Evolutionary conservation across 2,329 filamentous ascomycete species (phyloP), one percentile per base, ranked within the genome.

Genomic region (Karstenula rhodostoma): DNA sequence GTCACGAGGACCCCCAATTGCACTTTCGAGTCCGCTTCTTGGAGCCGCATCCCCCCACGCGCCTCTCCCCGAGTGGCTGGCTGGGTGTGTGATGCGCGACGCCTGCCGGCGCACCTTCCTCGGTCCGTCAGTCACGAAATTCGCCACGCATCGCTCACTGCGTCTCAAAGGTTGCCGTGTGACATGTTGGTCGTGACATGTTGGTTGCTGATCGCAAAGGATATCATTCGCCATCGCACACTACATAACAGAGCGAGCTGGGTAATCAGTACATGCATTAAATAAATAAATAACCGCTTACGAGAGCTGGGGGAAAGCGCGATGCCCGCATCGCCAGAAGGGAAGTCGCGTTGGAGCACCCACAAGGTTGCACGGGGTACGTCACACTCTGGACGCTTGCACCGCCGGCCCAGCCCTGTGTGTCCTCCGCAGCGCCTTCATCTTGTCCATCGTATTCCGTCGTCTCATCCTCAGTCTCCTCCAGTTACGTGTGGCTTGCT

Each of bases 381-480:
- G 37, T 44, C 50, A 53, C 17, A 6, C 19, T 33, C 33, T 17
- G 13, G 23, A 9, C 6, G 25, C 7, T 33, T 43, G 37, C 12
- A 19, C 32, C 9, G 29, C 25, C 19, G 29, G 47, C 25, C 1
- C 35, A 4, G 35, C 50, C 25, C 29, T 19, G 22, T 32, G 25
- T 22, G 25, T 33, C 32, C 51, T 46, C 40, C 40, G 25, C 40
- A 44, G 17, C 35, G 29, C 37, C 57, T 54, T 64, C 47, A 49
- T 55, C 53, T 58, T 58, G 9, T 59, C 60, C 35, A 37, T 57
- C n/a, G 59, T 58, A 37, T 40, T 68, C 22, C 69, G 64, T 52
- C 65, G 67, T 51, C 61, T 68, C 63, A 62, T 66, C 55, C 58
- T 63, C 46, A 72, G 57, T 32, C 58, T 61, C 51, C 64, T 72